Conservation (phyloP, 2,329 filamentous ascomycete species). For the Colletotrichum sp. region DNA sequence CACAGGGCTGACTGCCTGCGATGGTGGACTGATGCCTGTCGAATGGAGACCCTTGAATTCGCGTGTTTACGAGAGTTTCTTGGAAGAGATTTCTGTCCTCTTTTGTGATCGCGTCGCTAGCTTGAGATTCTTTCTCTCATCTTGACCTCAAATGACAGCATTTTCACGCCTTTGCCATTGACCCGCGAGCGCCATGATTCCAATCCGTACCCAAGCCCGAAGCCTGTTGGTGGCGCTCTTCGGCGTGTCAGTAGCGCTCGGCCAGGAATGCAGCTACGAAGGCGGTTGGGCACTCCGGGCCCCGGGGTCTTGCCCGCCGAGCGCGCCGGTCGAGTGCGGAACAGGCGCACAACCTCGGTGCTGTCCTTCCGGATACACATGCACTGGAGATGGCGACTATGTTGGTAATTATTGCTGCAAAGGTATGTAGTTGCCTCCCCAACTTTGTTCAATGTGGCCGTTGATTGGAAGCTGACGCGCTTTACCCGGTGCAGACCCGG, state of each 20-base stretch:
- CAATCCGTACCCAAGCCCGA: fast-evolving
- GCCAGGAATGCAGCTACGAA: conserved; percentile 1
- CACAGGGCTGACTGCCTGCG: background rate
- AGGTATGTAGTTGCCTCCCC: background rate
- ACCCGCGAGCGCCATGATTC: background rate
- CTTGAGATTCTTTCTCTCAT: fast-evolving
- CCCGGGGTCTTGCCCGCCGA: background rate
- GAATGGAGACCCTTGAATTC: background rate
- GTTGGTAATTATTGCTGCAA: conserved; percentile 1
- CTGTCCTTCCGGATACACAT: background rate
- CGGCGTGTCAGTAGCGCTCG: background rate
- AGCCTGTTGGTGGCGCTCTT: background rate
- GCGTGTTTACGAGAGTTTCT: background rate
- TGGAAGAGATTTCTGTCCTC: background rate
- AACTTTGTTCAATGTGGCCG: background rate
- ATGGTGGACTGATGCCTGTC: background rate
- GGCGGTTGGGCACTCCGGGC: conserved; percentile 4
- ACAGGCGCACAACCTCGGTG: conserved; percentile 4
- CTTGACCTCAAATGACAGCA: background rate
- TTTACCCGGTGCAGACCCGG: background rate
- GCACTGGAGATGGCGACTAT: conserved; percentile 1
- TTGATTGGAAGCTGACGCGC: background rate
- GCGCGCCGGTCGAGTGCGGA: background rate
- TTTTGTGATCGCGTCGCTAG: fast-evolving
- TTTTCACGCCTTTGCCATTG: background rate